A percentile compares a stretch with the other conserved stretches of the same genome.
Evolutionary conservation across 495 filamentous ascomycete species (phyloP).

Genomic region (Penicillium simplicissimum): DNA sequence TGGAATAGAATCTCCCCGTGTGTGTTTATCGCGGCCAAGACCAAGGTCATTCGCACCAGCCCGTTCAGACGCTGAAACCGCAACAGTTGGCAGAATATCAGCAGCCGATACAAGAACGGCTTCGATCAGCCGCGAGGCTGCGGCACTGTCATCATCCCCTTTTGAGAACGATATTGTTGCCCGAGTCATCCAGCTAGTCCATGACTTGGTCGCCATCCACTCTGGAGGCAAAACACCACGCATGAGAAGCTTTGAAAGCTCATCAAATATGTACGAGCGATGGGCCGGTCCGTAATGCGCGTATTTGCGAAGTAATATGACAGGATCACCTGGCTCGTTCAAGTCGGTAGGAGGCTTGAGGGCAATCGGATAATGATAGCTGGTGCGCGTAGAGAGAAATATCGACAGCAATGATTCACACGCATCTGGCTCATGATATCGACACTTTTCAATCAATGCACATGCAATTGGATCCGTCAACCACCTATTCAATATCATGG

Average conservation of each 20-base stretch:
- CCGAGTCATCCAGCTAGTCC: constrained; percentile 45
- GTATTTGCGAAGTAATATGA: constrained; percentile 38
- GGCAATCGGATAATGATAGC: constrained; percentile 33
- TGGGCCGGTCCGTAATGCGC: constrained; percentile 18
- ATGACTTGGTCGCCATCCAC: constrained; percentile 50
- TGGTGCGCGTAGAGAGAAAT: constrained; percentile 30
- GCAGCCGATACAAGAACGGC: constrained; percentile 39
- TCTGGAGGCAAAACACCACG: constrained; percentile 43
- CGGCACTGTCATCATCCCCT: constrained; percentile 34
- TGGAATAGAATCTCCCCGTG: constrained; percentile 21
- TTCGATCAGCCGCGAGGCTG: constrained; percentile 44
- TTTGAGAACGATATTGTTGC: constrained; percentile 46
- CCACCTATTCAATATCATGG: constrained; percentile 53
- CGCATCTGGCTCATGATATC: constrained; percentile 38
- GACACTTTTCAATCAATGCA: constrained; percentile 38
- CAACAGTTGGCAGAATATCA: constrained; percentile 14
- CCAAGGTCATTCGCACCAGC: background rate
- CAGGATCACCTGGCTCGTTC: constrained; percentile 27
- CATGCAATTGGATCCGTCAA: constrained; percentile 35
- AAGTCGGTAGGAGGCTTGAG: constrained; percentile 30
- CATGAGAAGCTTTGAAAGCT: constrained; percentile 42
- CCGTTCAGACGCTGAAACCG: background rate
- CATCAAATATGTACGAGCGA: constrained; percentile 39
- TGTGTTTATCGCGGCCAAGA: constrained; percentile 12
- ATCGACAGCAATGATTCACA: constrained; percentile 39